Conservation (phyloP, 1,284 basidiomycete species). For the Malassezia sp. region DNA sequence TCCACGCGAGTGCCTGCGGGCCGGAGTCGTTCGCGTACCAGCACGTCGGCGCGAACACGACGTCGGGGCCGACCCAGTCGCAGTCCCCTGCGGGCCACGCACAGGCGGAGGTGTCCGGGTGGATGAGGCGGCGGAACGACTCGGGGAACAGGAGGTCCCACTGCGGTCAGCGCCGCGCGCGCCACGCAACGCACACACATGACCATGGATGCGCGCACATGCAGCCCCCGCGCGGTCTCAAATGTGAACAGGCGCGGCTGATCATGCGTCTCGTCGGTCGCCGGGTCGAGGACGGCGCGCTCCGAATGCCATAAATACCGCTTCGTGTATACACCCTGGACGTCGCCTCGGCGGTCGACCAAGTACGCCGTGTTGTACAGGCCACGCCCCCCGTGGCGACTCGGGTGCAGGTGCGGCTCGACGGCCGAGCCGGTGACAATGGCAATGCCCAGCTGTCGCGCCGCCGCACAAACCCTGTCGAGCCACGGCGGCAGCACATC, state of each 20-base stretch:
- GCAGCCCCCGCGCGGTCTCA: constrained; percentile 29
- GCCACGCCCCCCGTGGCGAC: constrained; percentile 16
- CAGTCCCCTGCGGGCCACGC: constrained; percentile 1
- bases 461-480: no score
- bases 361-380: constrained; percentile 45
- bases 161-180: no score
- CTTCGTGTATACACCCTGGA: constrained; percentile 38
- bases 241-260: constrained; percentile 27
- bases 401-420: constrained; percentile 25
- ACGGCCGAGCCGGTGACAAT: constrained; percentile 43
- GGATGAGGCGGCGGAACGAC: constrained; percentile 29
- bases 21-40: constrained; percentile 44
- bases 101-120: constrained; percentile 6
- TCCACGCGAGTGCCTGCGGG: constrained; percentile 28
- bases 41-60: constrained; percentile 42
- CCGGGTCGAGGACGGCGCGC: constrained; percentile 24
- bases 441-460: constrained; percentile 28
- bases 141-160: constrained; percentile 43
- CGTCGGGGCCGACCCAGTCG: constrained; percentile 30
- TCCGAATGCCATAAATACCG: constrained; percentile 44
- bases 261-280: constrained; percentile 27
- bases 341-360: constrained; percentile 23
- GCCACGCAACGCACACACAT: no score
- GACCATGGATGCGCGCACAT: constrained; percentile 27
- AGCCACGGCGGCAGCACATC: not conserved